These are phyloP conservation scores for Boletus pseudopeckii DNA, from an alignment of 768 basidiomycete genomes.

Conservation along the genomic window DNA sequence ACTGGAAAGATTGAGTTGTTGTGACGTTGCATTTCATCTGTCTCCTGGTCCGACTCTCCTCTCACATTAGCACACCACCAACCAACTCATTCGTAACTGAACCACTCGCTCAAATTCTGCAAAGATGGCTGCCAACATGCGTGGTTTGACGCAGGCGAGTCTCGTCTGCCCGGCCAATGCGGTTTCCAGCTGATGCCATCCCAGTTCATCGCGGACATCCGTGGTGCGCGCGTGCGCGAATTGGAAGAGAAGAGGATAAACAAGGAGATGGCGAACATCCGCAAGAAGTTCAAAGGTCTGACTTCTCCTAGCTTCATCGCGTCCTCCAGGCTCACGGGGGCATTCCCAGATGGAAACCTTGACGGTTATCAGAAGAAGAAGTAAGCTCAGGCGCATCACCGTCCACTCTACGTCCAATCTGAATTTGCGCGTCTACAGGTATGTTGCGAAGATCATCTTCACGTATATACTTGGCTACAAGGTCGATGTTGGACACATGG, in stretches of 20 bases:
- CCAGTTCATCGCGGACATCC: constrained; percentile 98
- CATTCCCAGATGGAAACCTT: constrained; percentile 66
- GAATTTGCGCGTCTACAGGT: constrained; percentile 46
- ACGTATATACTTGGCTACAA: constrained; percentile 99
- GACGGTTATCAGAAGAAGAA: constrained; percentile 94
- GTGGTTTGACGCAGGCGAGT: constrained; percentile 86
- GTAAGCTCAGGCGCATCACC: constrained; percentile 40
- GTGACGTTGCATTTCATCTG: not conserved
- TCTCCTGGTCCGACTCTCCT: not conserved
- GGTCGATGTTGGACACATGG: constrained; percentile 99
- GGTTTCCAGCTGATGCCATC: constrained; percentile 4
- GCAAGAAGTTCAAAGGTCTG: constrained; percentile 96
- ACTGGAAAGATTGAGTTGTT: not conserved
- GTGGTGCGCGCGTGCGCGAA: constrained; percentile 93
- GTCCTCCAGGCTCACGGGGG: constrained; percentile 1
- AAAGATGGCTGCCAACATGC: constrained; percentile 85
- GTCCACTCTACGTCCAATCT: constrained; percentile 13
- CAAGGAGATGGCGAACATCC: constrained; percentile 99
- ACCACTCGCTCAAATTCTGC: not conserved
- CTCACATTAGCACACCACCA: too few species aligned
- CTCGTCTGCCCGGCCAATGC: not conserved
- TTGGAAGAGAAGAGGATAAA: constrained; percentile 98
- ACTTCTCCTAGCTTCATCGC: constrained; percentile 3
- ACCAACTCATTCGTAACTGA: not conserved
- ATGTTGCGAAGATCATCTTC: constrained; percentile 98